Base-by-base conservation (phyloP, 2,329 filamentous ascomycete species). In the Botryotinia convoluta region DNA sequence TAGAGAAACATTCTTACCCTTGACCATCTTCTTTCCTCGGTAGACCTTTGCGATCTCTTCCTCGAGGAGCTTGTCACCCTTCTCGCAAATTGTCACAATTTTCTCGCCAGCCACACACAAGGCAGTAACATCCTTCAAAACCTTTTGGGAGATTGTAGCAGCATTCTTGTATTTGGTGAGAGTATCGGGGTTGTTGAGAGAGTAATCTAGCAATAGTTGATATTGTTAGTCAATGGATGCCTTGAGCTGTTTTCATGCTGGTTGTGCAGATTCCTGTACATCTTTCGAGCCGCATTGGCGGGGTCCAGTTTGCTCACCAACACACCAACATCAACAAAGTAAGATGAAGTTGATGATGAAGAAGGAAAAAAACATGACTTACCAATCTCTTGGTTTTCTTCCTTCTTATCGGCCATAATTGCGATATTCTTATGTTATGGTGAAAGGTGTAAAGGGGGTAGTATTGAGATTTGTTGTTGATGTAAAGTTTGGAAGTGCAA, bases 81-180 rank as follows among this genome's bases (percentile, higher is more conserved):
- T 91, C 87, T 97, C 92, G 87, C 96, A 99, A 84, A 99, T 89
- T 80, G 94, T 91, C 79, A 98, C 89, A 81, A 98, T 94, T 88
- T 97, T 98, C 84, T 92, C 93, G 79, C 94, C 95, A 76, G 95
- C 92, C 75, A 93, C 87, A 82, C 93, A 90, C 76, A 91, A 86
- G 83, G 88, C 86, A 74, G 88, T 86, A 77, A 99, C 95, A 79
- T 92, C 92, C 80, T 94, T 93, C 79, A 99, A 90, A 79, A 97
- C 95, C 87, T 95, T 97, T 84, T 98, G 93, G 69, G 95, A 96
- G 85, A 99, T 98, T 83, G 93, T 88, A 76, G 93, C 95, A 73
- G 96, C 96, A 78, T 93, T 95, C 91, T 97, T 98, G 89, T 98
- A 98, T 89, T 98, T 99, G 85, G 96, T 98, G 80, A 99, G 89